phyloP scores from a whole-genome alignment of 768 basidiomycete genomes.

The Psilocybe cubensis region DNA sequence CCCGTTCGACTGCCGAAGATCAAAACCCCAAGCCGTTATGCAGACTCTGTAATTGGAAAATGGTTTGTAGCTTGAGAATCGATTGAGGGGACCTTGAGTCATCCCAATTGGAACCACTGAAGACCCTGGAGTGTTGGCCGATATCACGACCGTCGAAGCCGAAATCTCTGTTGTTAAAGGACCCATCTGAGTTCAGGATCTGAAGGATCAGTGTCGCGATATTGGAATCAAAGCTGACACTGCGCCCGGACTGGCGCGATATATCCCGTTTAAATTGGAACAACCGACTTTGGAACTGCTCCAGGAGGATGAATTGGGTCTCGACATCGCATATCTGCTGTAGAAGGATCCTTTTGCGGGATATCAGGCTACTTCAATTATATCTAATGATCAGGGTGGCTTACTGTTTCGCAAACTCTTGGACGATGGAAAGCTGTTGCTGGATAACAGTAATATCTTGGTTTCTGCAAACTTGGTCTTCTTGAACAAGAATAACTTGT shows the following conservation, averaged over 20 bases:
- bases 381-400: background rate
- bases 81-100: background rate
- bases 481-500: background rate
- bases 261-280: slow-evolving; percentile 43
- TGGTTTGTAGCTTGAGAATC: background rate
- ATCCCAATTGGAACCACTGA: slow-evolving; percentile 44
- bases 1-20: background rate
- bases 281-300: slow-evolving; percentile 45
- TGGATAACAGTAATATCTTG: slow-evolving; percentile 48
- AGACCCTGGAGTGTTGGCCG: slow-evolving; percentile 38
- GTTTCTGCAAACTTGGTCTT: slow-evolving; percentile 1
- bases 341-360: slow-evolving; percentile 38
- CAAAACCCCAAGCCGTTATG: background rate
- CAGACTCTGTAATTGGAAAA: background rate
- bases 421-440: slow-evolving; percentile 45
- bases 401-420: slow-evolving; percentile 50
- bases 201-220: slow-evolving; percentile 34
- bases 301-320: slow-evolving; percentile 45
- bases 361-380: background rate
- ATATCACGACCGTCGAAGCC: slow-evolving; percentile 43
- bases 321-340: slow-evolving; percentile 55
- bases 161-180: slow-evolving; percentile 38
- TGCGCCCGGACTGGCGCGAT: slow-evolving; percentile 38
- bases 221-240: slow-evolving; percentile 41
- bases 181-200: slow-evolving; percentile 35